These are phyloP conservation scores for Populus nigra DNA, from an alignment of 345 rosid genomes.

Conservation along the genomic window DNA sequence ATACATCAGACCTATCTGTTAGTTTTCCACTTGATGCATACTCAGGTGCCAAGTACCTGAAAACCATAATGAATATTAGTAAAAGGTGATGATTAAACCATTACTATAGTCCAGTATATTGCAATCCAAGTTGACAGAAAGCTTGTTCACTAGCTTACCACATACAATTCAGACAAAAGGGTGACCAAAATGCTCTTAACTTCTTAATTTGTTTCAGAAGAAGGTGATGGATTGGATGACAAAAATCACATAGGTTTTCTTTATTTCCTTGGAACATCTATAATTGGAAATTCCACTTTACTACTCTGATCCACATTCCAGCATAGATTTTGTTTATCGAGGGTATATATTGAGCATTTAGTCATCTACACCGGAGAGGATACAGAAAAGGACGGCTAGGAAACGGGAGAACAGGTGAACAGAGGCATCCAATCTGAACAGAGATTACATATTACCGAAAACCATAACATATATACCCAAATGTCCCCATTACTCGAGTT, in stretches of 20 bases:
- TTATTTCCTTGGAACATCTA: not conserved
- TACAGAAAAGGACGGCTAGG: not conserved
- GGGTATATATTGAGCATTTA: not conserved
- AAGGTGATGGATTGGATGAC: not conserved
- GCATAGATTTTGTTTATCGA: not conserved
- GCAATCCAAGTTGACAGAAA: not conserved
- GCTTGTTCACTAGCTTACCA: not conserved
- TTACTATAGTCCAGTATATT: not conserved
- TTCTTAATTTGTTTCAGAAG: not conserved
- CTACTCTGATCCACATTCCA: not conserved
- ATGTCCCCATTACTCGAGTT: conserved; percentile 99
- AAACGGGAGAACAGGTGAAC: not conserved
- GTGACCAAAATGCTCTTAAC: not conserved
- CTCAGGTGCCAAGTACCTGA: conserved; percentile 93
- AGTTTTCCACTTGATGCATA: conserved; percentile 95
- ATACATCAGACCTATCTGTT: conserved; percentile 93
- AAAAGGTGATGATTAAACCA: not conserved
- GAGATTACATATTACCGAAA: conserved; percentile 3
- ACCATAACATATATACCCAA: conserved; percentile 60
- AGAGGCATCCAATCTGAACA: not conserved
- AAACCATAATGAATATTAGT: conserved; percentile 10
- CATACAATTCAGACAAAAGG: not conserved
- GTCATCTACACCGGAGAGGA: not conserved
- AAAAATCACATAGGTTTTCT: too few species aligned
- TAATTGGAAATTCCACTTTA: not conserved